Conservation (phyloP, 106 monocot genomes). For the Cymbidium sinense region DNA sequence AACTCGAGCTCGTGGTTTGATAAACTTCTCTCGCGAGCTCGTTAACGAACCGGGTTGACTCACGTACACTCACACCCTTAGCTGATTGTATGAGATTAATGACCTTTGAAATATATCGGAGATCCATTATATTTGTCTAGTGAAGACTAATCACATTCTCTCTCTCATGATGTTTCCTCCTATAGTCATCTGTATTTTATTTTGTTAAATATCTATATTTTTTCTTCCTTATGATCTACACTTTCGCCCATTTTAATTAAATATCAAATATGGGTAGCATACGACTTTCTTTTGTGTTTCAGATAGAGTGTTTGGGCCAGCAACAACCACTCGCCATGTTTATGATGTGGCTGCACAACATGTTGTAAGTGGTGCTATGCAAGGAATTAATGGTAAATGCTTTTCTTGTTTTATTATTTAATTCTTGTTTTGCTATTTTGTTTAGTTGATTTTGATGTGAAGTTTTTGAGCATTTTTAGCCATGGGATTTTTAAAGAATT, state of each 20-base stretch:
- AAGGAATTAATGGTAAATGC: conserved; percentile 87
- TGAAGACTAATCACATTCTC: background rate
- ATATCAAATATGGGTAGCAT: background rate
- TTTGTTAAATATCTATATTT: background rate
- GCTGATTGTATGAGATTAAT: background rate
- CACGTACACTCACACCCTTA: no score
- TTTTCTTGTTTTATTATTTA: background rate
- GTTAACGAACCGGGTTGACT: no score
- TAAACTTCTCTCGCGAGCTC: no score
- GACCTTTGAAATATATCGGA: background rate
- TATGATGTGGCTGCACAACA: conserved; percentile 94
- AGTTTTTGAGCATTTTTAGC: background rate
- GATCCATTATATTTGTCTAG: background rate
- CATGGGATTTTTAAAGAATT: background rate
- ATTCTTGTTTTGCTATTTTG: background rate
- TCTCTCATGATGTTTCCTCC: background rate
- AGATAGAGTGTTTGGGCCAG: conserved; percentile 96
- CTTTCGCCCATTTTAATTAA: background rate
- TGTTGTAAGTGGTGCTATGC: conserved; percentile 92
- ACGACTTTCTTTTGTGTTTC: conserved; percentile 15
- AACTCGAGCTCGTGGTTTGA: no score
- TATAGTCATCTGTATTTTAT: background rate
- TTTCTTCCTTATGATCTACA: background rate
- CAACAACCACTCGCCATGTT: conserved; percentile 89
- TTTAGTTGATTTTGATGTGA: conserved; percentile 1